Conservation (phyloP, 345 rosid species). For the Lepidium sativum region DNA sequence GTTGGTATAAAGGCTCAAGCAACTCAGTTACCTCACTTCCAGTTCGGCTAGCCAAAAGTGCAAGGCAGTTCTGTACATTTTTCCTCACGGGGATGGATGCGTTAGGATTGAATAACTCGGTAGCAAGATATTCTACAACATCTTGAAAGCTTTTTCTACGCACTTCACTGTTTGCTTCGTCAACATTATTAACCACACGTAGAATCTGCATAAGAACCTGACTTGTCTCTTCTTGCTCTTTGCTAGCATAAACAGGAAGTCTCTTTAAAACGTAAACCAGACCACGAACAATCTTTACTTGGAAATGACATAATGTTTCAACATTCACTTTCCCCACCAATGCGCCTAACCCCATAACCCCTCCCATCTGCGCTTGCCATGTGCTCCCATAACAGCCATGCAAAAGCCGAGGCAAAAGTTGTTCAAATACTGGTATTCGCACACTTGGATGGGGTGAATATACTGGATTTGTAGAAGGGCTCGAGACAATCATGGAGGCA, state of each 20-base stretch:
- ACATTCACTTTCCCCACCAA: conserved; percentile 97
- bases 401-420: conserved; percentile 91
- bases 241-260: conserved; percentile 84
- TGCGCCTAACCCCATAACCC: conserved; percentile 97
- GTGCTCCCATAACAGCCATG: conserved; percentile 97
- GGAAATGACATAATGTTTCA: conserved; percentile 81
- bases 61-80: conserved; percentile 93
- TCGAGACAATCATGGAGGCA: conserved; percentile 94
- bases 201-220: conserved; percentile 98
- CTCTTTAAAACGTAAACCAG: conserved; percentile 87
- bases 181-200: conserved; percentile 93
- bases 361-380: conserved; percentile 99
- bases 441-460: conserved; percentile 94
- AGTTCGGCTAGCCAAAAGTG: conserved; percentile 93
- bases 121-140: conserved; percentile 85
- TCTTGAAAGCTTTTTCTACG: conserved; percentile 92
- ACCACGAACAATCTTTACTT: conserved; percentile 79
- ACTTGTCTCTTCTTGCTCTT: conserved; percentile 97
- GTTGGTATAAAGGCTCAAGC: conserved; percentile 87
- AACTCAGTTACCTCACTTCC: conserved; percentile 97
- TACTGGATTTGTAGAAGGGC: conserved; percentile 99
- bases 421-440: conserved; percentile 90
- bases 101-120: conserved; percentile 87
- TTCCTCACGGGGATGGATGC: conserved; percentile 82
- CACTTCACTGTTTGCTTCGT: conserved; percentile 90